Evolutionary conservation across 2,329 filamentous ascomycete genomes (phyloP).

Genomic region (Aureobasidium leucospermi): DNA sequence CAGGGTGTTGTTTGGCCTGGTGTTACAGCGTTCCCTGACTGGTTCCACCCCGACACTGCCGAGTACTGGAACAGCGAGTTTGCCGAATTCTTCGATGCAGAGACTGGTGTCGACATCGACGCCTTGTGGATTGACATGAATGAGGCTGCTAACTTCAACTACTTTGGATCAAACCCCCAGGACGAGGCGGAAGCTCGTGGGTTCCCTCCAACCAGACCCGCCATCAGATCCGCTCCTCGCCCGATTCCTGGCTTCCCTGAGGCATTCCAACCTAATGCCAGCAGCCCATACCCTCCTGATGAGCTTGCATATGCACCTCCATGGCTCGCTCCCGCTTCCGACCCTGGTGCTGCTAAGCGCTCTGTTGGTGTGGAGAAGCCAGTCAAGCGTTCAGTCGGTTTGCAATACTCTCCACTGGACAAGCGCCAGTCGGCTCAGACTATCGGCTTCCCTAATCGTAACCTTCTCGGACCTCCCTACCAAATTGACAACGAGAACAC

Average conservation of each 20-base stretch:
- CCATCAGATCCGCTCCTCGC: constrained; percentile 54
- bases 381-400: not conserved
- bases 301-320: constrained; percentile 5
- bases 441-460: constrained; percentile 52
- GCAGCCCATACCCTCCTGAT: constrained; percentile 2
- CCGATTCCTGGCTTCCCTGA: constrained; percentile 61
- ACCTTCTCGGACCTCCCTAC: constrained; percentile 60
- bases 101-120: constrained; percentile 65
- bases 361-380: not conserved
- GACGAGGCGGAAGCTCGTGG: constrained; percentile 31
- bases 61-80: constrained; percentile 67
- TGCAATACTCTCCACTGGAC: not conserved
- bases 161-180: constrained; percentile 31
- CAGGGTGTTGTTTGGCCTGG: constrained; percentile 72
- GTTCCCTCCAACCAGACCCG: constrained; percentile 55
- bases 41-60: constrained; percentile 60
- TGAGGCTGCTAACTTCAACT: constrained; percentile 51
- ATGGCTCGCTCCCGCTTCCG: constrained; percentile 8
- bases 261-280: constrained; percentile 52
- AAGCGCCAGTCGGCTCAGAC: constrained; percentile 13
- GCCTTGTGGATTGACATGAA: constrained; percentile 66
- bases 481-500: constrained; percentile 1
- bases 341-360: not conserved
- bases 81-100: constrained; percentile 53
- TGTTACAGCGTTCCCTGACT: constrained; percentile 47